These are phyloP conservation scores for Flaveria trinervia DNA, from an alignment of 129 eudicot genomes.

Conservation along the genomic window DNA sequence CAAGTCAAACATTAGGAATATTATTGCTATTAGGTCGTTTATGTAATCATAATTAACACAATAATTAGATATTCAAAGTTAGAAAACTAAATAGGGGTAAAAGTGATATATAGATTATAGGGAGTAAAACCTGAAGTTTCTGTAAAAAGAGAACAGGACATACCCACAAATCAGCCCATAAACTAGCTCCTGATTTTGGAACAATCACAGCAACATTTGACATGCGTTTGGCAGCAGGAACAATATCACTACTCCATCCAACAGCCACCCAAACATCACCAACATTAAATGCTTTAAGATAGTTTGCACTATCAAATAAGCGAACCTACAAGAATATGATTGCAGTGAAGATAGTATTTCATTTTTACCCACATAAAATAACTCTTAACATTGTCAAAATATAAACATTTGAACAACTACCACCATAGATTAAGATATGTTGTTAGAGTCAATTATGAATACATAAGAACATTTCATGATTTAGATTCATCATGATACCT, in stretches of 20 bases:
- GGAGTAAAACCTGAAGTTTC: not conserved
- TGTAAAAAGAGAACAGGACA: slow-evolving; percentile 14
- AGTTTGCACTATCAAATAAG: slow-evolving; percentile 75
- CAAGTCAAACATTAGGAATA: not conserved
- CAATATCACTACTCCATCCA: slow-evolving; percentile 94
- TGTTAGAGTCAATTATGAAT: not conserved
- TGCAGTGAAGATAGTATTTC: not conserved
- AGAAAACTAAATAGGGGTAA: too few relatives aligned
- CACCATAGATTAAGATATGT: not conserved
- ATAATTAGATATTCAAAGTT: too few relatives aligned
- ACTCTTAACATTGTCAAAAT: slow-evolving; percentile 3
- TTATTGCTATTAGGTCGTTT: not conserved
- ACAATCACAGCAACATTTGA: slow-evolving; percentile 81
- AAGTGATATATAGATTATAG: too few relatives aligned
- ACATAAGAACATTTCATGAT: slow-evolving; percentile 12
- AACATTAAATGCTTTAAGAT: slow-evolving; percentile 80
- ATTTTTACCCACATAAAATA: not conserved
- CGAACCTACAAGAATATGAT: slow-evolving; percentile 60
- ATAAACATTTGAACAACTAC: not conserved
- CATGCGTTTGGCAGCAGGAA: slow-evolving; percentile 86
- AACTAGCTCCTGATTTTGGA: slow-evolving; percentile 93
- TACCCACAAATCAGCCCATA: slow-evolving; percentile 99
- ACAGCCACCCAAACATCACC: slow-evolving; percentile 96
- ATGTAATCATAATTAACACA: not conserved
- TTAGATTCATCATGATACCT: slow-evolving; percentile 44